These are phyloP conservation scores for Cucumis cinereus DNA, from an alignment of 306 rosid genomes.

Conservation along the genomic window DNA sequence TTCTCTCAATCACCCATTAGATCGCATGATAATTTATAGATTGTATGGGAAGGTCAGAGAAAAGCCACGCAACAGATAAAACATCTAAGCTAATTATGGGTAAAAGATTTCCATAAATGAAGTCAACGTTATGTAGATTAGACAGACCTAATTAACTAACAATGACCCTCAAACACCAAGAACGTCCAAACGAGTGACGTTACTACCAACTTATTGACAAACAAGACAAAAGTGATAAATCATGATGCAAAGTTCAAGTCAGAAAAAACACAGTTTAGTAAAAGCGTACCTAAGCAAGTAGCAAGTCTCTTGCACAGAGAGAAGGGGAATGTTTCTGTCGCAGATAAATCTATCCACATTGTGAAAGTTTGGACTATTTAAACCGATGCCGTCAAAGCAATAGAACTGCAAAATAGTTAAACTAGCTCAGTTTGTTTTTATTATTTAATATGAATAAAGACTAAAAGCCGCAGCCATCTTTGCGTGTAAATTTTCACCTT, in stretches of 20 bases:
- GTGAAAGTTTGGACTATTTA: constrained; percentile 10
- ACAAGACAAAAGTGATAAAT: neutral
- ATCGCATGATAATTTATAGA: neutral
- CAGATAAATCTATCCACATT: constrained; percentile 5
- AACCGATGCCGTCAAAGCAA: constrained; percentile 33
- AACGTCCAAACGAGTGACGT: neutral
- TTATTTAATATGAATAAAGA: neutral
- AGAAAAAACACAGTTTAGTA: neutral
- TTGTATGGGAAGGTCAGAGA: neutral
- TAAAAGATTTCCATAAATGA: neutral
- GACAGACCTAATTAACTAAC: neutral
- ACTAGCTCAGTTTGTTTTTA: neutral
- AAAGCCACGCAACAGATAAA: neutral
- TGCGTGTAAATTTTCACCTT: constrained; percentile 36
- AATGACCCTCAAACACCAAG: neutral
- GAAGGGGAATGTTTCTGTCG: neutral
- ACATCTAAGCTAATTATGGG: neutral
- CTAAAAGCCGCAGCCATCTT: neutral
- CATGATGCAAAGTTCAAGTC: neutral
- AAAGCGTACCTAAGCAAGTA: constrained; percentile 6
- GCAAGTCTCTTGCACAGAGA: constrained; percentile 1
- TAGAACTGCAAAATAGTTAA: constrained; percentile 36
- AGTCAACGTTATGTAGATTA: neutral
- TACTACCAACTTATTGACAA: neutral
- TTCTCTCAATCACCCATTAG: neutral